Base-by-base conservation (phyloP, 1,284 basidiomycete genomes). In the Megacollybia platyphylla region DNA sequence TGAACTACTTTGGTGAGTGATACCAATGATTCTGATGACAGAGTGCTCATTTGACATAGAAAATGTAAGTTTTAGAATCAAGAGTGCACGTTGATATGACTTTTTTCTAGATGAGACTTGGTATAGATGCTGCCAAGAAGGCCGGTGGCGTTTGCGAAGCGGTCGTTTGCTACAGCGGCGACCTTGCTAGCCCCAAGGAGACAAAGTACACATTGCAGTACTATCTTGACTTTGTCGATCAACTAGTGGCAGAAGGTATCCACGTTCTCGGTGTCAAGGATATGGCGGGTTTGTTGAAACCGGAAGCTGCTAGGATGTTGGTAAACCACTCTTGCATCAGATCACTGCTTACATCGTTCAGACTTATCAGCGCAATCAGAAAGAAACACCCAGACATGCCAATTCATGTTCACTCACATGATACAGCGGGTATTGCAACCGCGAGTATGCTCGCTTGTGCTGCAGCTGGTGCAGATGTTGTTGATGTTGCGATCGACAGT, bases 321-420 rank as follows among this genome's bases (percentile, higher is more conserved):
- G 76, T 62, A 4, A 8, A 35, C 35, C 35, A 40, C 26, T 18
- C 39, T 30, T 35, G 39, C 27, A 44, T 30, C 48, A 27, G 34
- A 29, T 28, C 43, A 18, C 40, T 17, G 39, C 36, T 37, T 27
- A 45, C 36, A 41, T 31, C 46, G 42, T 51, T 43, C 52, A 88
- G 84, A 36, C 84, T 99, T 51, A 80, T 99, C 55, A 84, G 90
- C 51, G 83, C 91, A 18, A 92, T 99, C 62, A 83, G 96, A 61
- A 79, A 90, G 68, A 92, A 87, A 56, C 88, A 97, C 66, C 96
- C 96, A 32, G 91, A 97, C 61, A 77, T 99, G 48, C 92, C 94
- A 35, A 98, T 99, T 61, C 96, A 99, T 62, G 93, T 99, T 36
- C 96, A 99, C 71, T 97, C 96, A 34, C 96, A 99, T 66, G 96